These are phyloP conservation scores for Parietichytrium sp. DNA, from an alignment of 108 stramenopile species.

Conservation along the genomic window DNA sequence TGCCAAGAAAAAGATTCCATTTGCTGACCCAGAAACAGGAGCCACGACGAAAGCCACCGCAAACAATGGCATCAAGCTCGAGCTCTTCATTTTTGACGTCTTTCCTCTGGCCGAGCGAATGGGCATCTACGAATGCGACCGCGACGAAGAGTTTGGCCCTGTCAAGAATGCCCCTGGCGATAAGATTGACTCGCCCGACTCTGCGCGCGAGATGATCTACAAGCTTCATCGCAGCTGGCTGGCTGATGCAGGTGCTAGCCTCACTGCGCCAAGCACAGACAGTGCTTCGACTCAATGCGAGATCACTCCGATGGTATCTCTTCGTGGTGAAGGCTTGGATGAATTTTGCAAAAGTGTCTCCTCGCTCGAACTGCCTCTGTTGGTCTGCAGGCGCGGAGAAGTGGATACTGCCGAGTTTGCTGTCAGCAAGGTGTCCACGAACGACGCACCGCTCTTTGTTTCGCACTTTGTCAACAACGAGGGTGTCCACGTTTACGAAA, in stretches of 20 bases:
- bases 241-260: conserved; percentile 44
- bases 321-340: conserved; percentile 54
- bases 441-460: neutral
- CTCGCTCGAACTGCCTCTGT: neutral
- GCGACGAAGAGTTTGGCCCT: conserved; percentile 91
- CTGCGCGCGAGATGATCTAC: conserved; percentile 52
- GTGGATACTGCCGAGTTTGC: too few relatives aligned
- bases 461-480: neutral
- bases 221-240: conserved; percentile 51
- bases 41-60: conserved; percentile 58
- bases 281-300: conserved; percentile 43
- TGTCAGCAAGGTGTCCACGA: neutral
- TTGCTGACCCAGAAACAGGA: conserved; percentile 63
- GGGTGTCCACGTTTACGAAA: neutral
- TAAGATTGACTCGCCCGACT: conserved; percentile 58
- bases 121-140: conserved; percentile 82
- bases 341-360: neutral
- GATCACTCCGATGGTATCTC: conserved; percentile 54
- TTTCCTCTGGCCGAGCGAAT: conserved; percentile 80
- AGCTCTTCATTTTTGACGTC: conserved; percentile 97
- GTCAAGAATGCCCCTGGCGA: conserved; percentile 82
- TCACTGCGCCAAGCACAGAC: neutral
- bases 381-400: neutral
- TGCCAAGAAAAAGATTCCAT: conserved; percentile 93
- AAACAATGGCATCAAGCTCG: conserved; percentile 95